Evolutionary conservation across 2,329 filamentous ascomycete species (phyloP).

Genomic region (Xylaria sp.): DNA sequence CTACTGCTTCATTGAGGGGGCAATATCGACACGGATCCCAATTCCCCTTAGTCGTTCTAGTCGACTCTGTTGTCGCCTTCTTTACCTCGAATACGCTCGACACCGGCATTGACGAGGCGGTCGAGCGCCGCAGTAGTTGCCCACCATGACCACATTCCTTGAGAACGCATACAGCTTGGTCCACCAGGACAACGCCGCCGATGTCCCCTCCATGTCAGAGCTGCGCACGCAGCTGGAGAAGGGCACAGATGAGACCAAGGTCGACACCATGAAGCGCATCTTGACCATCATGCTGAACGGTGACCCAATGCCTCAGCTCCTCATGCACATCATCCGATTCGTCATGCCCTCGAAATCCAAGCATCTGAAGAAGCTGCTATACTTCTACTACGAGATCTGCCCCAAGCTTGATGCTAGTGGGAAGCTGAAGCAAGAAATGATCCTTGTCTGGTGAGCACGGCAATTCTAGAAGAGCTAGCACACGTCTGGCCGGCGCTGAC

Average conservation of each 20-base stretch:
- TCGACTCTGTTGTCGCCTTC: constrained; percentile 13
- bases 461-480: background rate
- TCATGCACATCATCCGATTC: constrained; percentile 99
- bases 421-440: constrained; percentile 99
- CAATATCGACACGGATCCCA: constrained; percentile 24
- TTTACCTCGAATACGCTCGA: constrained; percentile 20
- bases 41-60: constrained; percentile 15
- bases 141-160: constrained; percentile 89
- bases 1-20: constrained; percentile 22
- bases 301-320: constrained; percentile 90
- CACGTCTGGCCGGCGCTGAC: constrained; percentile 28
- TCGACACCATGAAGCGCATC: constrained; percentile 96
- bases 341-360: constrained; percentile 99
- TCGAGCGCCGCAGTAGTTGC: constrained; percentile 47
- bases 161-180: constrained; percentile 97
- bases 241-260: constrained; percentile 90
- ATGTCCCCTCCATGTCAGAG: constrained; percentile 90
- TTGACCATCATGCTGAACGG: constrained; percentile 98
- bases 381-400: constrained; percentile 99
- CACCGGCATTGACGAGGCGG: constrained; percentile 41
- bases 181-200: constrained; percentile 96
- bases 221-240: constrained; percentile 94
- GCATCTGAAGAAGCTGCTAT: constrained; percentile 95
- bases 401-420: constrained; percentile 92
- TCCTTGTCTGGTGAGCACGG: constrained; percentile 85